Percentiles rank a stretch among this genome's conserved stretches.
Evolutionary conservation across 2,329 filamentous ascomycete genomes (phyloP).

Genomic region (Stachybotrys chartarum): DNA sequence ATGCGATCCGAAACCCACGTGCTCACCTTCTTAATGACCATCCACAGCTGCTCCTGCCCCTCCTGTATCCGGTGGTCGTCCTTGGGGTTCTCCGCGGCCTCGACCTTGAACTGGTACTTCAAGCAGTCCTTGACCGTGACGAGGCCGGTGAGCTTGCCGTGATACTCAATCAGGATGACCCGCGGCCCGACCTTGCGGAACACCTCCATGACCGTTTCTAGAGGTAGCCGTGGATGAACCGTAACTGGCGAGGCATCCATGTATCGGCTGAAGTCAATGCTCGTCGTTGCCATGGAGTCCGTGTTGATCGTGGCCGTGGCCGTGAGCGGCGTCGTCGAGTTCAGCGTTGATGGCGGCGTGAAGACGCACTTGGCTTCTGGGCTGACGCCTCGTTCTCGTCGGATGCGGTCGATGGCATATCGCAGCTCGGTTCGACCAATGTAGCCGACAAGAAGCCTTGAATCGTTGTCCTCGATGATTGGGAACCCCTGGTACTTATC

Average conservation of each 20-base stretch:
- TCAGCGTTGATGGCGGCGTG: slow-evolving; percentile 34
- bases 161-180: slow-evolving; percentile 87
- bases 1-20: slow-evolving; percentile 54
- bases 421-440: slow-evolving; percentile 87
- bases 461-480: slow-evolving; percentile 67
- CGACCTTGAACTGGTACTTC: slow-evolving; percentile 95
- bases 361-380: slow-evolving; percentile 70
- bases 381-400: slow-evolving; percentile 60
- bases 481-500: slow-evolving; percentile 91
- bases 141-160: slow-evolving; percentile 73
- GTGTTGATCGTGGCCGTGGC: slow-evolving; percentile 48
- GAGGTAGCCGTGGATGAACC: slow-evolving; percentile 80
- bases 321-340: slow-evolving; percentile 29
- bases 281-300: slow-evolving; percentile 47
- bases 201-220: slow-evolving; percentile 97
- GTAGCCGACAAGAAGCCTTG: slow-evolving; percentile 76
- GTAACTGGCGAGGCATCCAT: slow-evolving; percentile 85
- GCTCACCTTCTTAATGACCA: slow-evolving; percentile 41
- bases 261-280: slow-evolving; percentile 76
- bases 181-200: slow-evolving; percentile 97
- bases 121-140: slow-evolving; percentile 96
- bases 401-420: slow-evolving; percentile 80
- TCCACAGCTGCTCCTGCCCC: slow-evolving; percentile 61
- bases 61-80: slow-evolving; percentile 49
- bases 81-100: slow-evolving; percentile 70